phyloP scores from a whole-genome alignment of 768 basidiomycete genomes.

The button mushroom (Agaricus bisporus) region DNA sequence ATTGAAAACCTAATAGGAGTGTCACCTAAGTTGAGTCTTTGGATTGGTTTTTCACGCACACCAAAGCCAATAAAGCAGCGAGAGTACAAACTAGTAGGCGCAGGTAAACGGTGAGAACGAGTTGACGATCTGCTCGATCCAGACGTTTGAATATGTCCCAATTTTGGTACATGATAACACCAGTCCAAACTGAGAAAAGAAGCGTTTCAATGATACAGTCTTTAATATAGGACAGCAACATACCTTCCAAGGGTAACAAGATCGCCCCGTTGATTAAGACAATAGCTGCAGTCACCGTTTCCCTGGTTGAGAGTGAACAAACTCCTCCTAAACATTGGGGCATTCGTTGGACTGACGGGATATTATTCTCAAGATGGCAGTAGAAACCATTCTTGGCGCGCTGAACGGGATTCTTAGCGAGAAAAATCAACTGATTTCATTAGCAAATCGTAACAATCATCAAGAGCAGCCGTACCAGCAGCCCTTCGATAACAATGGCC shows the following conservation, averaged over 20 bases:
- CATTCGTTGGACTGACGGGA: neutral
- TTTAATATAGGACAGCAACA: neutral
- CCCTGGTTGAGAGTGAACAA: neutral
- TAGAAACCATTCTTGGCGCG: conserved; percentile 4
- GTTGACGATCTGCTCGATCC: neutral
- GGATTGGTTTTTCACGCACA: neutral
- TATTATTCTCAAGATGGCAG: conserved; percentile 1
- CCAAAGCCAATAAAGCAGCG: neutral
- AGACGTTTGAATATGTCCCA: conserved; percentile 4
- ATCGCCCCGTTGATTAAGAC: neutral
- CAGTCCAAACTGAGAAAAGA: conserved; percentile 2
- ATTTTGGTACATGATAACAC: neutral
- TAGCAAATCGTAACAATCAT: neutral
- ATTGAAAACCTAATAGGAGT: neutral
- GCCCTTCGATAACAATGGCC: conserved; percentile 3
- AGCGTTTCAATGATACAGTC: neutral
- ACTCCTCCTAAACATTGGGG: too few species aligned
- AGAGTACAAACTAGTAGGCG: neutral
- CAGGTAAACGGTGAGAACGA: conserved; percentile 3
- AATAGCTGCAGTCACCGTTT: neutral
- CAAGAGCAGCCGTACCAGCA: neutral
- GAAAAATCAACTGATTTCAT: neutral
- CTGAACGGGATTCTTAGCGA: conserved; percentile 2
- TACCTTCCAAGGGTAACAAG: conserved; percentile 8
- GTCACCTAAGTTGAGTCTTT: neutral